These are phyloP conservation scores for Glonium stellatum DNA, from an alignment of 495 filamentous ascomycete species.

Conservation along the genomic window DNA sequence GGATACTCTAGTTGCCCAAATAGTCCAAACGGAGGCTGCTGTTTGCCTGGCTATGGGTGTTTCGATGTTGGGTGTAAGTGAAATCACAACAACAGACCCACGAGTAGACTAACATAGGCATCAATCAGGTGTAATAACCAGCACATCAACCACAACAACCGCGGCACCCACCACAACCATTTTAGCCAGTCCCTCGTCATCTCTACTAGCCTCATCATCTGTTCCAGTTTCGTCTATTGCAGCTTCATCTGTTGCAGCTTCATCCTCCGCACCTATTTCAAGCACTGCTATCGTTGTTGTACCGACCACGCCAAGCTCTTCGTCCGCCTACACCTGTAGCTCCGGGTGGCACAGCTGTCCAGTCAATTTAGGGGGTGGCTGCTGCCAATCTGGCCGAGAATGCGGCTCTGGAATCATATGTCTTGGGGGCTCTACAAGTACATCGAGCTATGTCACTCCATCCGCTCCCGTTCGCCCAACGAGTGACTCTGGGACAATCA, in stretches of 20 bases:
- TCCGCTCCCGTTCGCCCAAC: constrained; percentile 49
- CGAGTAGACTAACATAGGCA: not conserved
- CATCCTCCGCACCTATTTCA: not conserved
- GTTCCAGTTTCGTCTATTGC: constrained; percentile 4
- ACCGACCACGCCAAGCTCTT: constrained; percentile 39
- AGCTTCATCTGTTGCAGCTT: not conserved
- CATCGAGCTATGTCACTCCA: constrained; percentile 20
- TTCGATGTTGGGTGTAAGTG: constrained; percentile 72
- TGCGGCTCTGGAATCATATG: constrained; percentile 28
- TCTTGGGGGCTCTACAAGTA: constrained; percentile 18
- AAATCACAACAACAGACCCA: not conserved
- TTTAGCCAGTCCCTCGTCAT: not conserved
- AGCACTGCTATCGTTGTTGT: constrained; percentile 21
- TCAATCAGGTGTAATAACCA: constrained; percentile 14
- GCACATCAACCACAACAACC: constrained; percentile 17
- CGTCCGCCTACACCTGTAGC: constrained; percentile 43
- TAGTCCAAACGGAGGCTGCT: constrained; percentile 76
- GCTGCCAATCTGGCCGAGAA: constrained; percentile 35
- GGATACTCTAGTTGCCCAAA: constrained; percentile 63
- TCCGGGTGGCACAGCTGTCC: constrained; percentile 50
- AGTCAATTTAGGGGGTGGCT: constrained; percentile 35
- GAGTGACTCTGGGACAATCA: constrained; percentile 31
- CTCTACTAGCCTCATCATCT: not conserved
- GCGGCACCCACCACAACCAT: not conserved
- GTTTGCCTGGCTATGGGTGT: constrained; percentile 73